Evolutionary conservation across 129 eudicot genomes (phyloP).

Genomic region (Centaurea solstitialis): DNA sequence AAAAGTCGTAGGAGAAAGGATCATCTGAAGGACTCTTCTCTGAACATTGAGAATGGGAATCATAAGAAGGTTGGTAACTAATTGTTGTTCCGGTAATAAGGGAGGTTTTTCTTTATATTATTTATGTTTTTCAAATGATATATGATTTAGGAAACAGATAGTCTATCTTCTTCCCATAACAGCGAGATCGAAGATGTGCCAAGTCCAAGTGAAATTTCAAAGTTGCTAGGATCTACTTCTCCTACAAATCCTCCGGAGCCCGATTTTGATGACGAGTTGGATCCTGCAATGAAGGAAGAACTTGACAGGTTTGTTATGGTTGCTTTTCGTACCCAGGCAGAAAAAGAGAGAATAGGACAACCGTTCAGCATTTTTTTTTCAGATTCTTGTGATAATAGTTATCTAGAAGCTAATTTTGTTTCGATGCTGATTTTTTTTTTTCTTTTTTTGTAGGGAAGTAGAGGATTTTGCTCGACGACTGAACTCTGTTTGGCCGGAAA

Average conservation of each 20-base stretch:
- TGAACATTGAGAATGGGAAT: slow-evolving; percentile 37
- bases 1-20: slow-evolving; percentile 62
- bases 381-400: background rate
- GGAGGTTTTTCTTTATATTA: background rate
- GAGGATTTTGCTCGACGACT: slow-evolving; percentile 82
- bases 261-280: slow-evolving; percentile 69
- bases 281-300: slow-evolving; percentile 67
- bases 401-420: background rate
- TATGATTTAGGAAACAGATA: slow-evolving; percentile 33
- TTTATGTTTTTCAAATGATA: background rate
- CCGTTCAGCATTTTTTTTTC: background rate
- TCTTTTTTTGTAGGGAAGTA: slow-evolving; percentile 56
- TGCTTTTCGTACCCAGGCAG: background rate
- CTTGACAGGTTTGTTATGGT: slow-evolving; percentile 55
- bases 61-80: slow-evolving; percentile 44
- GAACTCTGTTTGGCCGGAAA: slow-evolving; percentile 74
- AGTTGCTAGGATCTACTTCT: slow-evolving; percentile 36
- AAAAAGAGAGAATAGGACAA: slow-evolving; percentile 40
- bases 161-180: slow-evolving; percentile 38
- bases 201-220: slow-evolving; percentile 36
- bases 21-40: slow-evolving; percentile 33
- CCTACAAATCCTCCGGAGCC: slow-evolving; percentile 29
- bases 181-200: slow-evolving; percentile 34
- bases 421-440: background rate
- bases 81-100: background rate